These are phyloP conservation scores for Mortierella sp. DNA, from an alignment of 371 early-diverging fungal genomes.

Conservation along the genomic window DNA sequence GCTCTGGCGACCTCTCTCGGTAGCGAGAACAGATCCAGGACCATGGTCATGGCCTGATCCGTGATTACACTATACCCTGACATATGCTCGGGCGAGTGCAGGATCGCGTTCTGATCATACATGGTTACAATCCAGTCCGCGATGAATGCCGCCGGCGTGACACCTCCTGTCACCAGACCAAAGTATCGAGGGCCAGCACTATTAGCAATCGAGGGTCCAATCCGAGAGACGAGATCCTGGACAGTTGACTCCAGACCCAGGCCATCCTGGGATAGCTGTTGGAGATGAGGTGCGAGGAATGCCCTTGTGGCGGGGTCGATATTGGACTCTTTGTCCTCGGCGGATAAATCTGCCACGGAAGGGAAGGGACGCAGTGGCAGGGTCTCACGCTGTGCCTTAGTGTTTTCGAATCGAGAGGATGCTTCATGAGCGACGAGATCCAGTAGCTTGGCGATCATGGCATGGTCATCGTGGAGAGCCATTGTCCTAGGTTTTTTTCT, in stretches of 20 bases:
- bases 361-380: conserved; percentile 24
- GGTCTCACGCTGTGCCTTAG: conserved; percentile 8
- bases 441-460: conserved; percentile 1
- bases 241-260: conserved; percentile 20
- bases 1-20: conserved; percentile 19
- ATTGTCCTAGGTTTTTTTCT: not conserved
- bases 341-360: not conserved
- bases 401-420: not conserved
- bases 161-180: conserved; percentile 39
- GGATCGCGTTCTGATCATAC: conserved; percentile 41
- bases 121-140: conserved; percentile 44
- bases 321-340: not conserved
- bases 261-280: conserved; percentile 4
- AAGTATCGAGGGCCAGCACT: conserved; percentile 42
- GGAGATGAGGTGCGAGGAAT: conserved; percentile 4
- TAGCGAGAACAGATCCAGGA: conserved; percentile 36
- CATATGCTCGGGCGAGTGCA: conserved; percentile 16
- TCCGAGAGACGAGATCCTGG: conserved; percentile 14
- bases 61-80: conserved; percentile 43
- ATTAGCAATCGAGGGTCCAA: conserved; percentile 40
- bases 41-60: conserved; percentile 43
- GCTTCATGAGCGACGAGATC: conserved; percentile 17
- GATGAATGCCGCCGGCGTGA: conserved; percentile 38
- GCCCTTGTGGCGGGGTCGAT: conserved; percentile 10
- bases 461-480: conserved; percentile 17